Conservation (phyloP, 495 filamentous ascomycete species). For the Hypoxylon intermedium region DNA sequence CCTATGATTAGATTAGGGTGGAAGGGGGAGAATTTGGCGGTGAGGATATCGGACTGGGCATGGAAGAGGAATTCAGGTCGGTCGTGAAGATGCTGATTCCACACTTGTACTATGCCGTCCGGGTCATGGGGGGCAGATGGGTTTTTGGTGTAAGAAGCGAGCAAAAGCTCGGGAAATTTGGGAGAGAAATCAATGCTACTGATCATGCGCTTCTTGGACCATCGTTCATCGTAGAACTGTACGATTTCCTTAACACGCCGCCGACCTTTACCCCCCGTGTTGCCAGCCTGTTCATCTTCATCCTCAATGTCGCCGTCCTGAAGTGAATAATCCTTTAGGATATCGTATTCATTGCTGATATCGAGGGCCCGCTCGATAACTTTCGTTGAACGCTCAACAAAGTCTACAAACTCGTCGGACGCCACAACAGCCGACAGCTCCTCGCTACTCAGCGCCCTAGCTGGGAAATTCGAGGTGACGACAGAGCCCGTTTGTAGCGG, state of each 20-base stretch:
- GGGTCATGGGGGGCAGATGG: constrained; percentile 94
- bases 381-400: constrained; percentile 93
- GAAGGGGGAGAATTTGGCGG: constrained; percentile 96
- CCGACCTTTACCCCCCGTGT: constrained; percentile 73
- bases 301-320: constrained; percentile 75
- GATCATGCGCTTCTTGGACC: constrained; percentile 97
- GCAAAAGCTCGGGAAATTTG: constrained; percentile 90
- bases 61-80: constrained; percentile 96
- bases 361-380: constrained; percentile 96
- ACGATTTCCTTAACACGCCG: constrained; percentile 83
- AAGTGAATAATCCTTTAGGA: constrained; percentile 91
- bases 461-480: constrained; percentile 68
- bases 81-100: constrained; percentile 93
- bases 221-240: constrained; percentile 93
- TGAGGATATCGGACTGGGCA: constrained; percentile 92
- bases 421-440: constrained; percentile 90
- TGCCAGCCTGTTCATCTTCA: constrained; percentile 81
- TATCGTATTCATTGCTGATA: constrained; percentile 78
- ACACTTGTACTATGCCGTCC: constrained; percentile 91
- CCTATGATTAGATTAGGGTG: constrained; percentile 95
- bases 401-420: constrained; percentile 91
- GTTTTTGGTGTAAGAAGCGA: constrained; percentile 96
- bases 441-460: constrained; percentile 80
- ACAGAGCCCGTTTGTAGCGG: constrained; percentile 51
- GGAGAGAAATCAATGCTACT: constrained; percentile 91